Evolutionary conservation across 2,329 filamentous ascomycete species (phyloP).

Genomic region (Aspergillus sp.): DNA sequence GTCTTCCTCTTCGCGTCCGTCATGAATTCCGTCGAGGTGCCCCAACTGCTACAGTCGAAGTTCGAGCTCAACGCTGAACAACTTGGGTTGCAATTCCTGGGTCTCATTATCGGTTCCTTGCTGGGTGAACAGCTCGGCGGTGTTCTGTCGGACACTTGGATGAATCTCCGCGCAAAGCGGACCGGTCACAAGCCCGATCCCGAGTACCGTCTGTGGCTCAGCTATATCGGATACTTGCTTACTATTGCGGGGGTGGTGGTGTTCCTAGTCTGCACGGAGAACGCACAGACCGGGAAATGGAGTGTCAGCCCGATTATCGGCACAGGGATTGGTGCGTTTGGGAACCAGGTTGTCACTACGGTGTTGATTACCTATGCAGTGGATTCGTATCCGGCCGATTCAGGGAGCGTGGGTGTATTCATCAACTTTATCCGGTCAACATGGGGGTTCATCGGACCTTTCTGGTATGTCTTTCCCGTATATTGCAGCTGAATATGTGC

Average conservation of each 20-base stretch:
- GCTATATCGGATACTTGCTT: constrained; percentile 55
- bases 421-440: constrained; percentile 56
- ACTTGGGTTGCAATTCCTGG: constrained; percentile 61
- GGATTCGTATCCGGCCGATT: constrained; percentile 58
- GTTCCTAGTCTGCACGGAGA: constrained; percentile 56
- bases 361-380: constrained; percentile 62
- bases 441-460: constrained; percentile 40
- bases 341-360: constrained; percentile 65
- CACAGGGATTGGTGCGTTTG: constrained; percentile 54
- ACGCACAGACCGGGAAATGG: constrained; percentile 50
- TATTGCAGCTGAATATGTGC: too few species aligned
- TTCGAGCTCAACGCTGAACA: constrained; percentile 61
- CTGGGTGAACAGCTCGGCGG: constrained; percentile 63
- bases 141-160: constrained; percentile 57
- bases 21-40: constrained; percentile 60
- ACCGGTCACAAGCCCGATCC: constrained; percentile 46
- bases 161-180: constrained; percentile 44
- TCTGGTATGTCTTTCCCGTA: constrained; percentile 27
- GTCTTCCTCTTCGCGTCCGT: constrained; percentile 59
- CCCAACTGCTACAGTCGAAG: constrained; percentile 58
- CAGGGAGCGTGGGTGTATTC: constrained; percentile 61
- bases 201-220: constrained; percentile 60
- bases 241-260: constrained; percentile 57
- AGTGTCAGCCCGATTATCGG: constrained; percentile 60
- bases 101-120: constrained; percentile 59